Evolutionary conservation across 495 filamentous ascomycete species (phyloP).

Genomic region (Glarea lozoyensis): DNA sequence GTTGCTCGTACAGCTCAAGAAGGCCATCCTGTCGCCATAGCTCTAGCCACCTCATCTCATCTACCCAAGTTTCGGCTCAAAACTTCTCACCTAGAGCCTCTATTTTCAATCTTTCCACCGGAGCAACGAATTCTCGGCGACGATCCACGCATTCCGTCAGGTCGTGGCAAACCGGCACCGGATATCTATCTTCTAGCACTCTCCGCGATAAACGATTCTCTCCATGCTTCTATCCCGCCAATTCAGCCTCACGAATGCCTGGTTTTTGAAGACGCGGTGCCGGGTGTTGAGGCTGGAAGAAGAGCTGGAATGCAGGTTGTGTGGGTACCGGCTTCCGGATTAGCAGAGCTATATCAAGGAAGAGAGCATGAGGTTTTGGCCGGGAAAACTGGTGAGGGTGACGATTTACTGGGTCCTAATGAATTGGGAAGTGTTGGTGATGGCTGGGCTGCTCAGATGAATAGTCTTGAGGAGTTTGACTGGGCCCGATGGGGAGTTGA

Average conservation of each 20-base stretch:
- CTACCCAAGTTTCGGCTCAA: conserved; percentile 68
- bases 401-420: too few relatives aligned
- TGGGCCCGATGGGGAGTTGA: conserved; percentile 67
- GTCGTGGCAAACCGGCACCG: conserved; percentile 83
- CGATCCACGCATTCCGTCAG: conserved; percentile 68
- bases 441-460: conserved; percentile 60
- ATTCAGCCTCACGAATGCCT: conserved; percentile 82
- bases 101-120: conserved; percentile 66
- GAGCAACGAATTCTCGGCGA: conserved; percentile 74
- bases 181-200: conserved; percentile 92
- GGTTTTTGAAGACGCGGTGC: conserved; percentile 93
- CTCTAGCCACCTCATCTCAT: conserved; percentile 77
- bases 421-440: conserved; percentile 50
- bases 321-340: conserved; percentile 80
- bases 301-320: conserved; percentile 92
- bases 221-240: conserved; percentile 54
- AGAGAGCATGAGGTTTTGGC: conserved; percentile 78
- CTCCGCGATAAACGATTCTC: conserved; percentile 67
- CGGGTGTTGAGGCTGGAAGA: conserved; percentile 83
- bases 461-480: conserved; percentile 59
- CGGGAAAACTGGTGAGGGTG: conserved; percentile 60
- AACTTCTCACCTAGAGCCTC: conserved; percentile 57
- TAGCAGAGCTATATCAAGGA: conserved; percentile 66
- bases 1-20: conserved; percentile 1
- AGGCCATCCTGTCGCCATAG: conserved; percentile 57